Conservation (phyloP, 768 basidiomycete species). For the Podaxis sp. region DNA sequence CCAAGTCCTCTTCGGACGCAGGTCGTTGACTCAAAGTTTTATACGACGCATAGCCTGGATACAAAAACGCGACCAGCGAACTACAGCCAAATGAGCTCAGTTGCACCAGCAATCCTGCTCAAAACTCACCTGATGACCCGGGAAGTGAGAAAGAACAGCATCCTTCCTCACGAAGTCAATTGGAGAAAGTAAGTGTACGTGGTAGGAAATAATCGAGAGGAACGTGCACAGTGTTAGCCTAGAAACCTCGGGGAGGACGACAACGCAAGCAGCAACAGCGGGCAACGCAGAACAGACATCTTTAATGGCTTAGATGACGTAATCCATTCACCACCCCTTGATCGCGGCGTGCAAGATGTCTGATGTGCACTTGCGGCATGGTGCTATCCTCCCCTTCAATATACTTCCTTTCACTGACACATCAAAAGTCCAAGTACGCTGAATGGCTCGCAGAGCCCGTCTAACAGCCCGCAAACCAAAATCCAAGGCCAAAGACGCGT, state of each 20-base stretch:
- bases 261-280: too few relatives aligned
- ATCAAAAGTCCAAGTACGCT: not conserved
- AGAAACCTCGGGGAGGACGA: not conserved
- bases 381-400: not conserved
- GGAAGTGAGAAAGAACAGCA: conserved; percentile 48
- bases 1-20: conserved; percentile 78
- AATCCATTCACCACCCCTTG: not conserved
- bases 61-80: conserved; percentile 61
- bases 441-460: not conserved
- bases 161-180: conserved; percentile 12
- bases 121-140: conserved; percentile 40
- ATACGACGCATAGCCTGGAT: conserved; percentile 96
- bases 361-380: too few relatives aligned
- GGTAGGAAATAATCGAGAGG: not conserved
- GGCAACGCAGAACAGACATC: not conserved
- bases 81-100: not conserved
- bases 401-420: not conserved
- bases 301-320: not conserved
- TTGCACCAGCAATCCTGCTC: not conserved
- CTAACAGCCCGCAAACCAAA: not conserved
- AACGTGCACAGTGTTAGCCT: too few relatives aligned
- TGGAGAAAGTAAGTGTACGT: not conserved
- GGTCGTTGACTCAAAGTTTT: conserved; percentile 88
- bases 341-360: too few relatives aligned
- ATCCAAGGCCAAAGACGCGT: not conserved